Conservation (phyloP, 495 filamentous ascomycete genomes). For the Cercophora scortea region DNA sequence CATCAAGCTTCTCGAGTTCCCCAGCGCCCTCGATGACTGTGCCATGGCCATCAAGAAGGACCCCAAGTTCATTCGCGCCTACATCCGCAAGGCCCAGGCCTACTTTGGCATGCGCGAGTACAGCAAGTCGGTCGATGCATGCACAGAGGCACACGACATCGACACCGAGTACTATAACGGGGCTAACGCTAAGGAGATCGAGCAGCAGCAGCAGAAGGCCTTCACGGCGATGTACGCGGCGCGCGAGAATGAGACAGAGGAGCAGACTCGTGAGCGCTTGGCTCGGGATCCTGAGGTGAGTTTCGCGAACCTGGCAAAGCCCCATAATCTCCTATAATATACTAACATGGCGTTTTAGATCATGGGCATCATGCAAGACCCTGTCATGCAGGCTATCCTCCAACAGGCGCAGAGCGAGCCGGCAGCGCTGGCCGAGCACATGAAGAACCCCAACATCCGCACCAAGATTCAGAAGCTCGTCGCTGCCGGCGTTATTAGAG, state of each 20-base stretch:
- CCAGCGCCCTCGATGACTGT: conserved; percentile 86
- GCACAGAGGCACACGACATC: conserved; percentile 67
- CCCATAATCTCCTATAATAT: not conserved
- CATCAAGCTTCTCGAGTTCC: conserved; percentile 93
- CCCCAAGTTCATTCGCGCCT: conserved; percentile 87
- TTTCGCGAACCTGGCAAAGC: not conserved
- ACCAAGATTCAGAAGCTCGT: conserved; percentile 88
- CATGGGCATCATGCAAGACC: conserved; percentile 84
- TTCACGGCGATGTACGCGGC: conserved; percentile 80
- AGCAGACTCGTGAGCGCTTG: conserved; percentile 89
- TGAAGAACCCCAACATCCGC: conserved; percentile 80
- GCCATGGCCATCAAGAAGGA: conserved; percentile 86
- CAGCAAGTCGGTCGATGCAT: conserved; percentile 84
- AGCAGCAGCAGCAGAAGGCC: conserved; percentile 92
- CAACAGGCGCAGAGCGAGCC: conserved; percentile 94
- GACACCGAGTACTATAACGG: conserved; percentile 59
- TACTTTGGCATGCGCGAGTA: conserved; percentile 96
- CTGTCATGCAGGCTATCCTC: conserved; percentile 95
- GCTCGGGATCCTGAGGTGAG: conserved; percentile 87
- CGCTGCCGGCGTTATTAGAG: conserved; percentile 82
- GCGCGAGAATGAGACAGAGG: conserved; percentile 89
- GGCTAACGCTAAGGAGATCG: conserved; percentile 80
- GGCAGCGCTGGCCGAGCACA: conserved; percentile 86
- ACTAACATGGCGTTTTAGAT: conserved; percentile 50
- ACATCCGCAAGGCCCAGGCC: conserved; percentile 89